Conservation (phyloP, 352 stramenopile genomes). For the Pythium pectinolyticum region DNA sequence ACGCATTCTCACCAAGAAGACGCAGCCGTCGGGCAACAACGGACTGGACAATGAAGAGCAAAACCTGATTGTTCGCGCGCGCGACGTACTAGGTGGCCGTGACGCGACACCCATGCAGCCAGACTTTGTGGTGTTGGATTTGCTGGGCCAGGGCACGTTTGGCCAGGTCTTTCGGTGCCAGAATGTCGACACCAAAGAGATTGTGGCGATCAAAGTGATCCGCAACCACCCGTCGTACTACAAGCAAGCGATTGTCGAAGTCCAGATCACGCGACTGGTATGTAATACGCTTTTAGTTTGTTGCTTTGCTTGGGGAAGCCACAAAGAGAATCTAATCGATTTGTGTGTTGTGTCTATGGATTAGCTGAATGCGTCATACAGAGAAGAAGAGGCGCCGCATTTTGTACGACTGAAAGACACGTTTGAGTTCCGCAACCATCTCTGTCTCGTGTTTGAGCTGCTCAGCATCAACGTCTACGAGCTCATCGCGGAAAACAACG, state of each 20-base stretch:
- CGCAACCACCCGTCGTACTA: conserved; percentile 94
- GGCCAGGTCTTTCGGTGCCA: conserved; percentile 54
- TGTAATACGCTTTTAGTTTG: conserved; percentile 11
- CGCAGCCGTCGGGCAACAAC: conserved; percentile 33
- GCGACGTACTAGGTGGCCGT: conserved; percentile 38
- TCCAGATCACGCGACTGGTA: conserved; percentile 89
- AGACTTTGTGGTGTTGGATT: conserved; percentile 89
- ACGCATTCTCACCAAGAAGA: conserved; percentile 48
- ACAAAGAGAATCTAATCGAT: neutral
- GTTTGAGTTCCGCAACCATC: conserved; percentile 92
- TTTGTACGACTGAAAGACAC: conserved; percentile 85
- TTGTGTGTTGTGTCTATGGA: neutral
- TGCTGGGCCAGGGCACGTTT: conserved; percentile 91
- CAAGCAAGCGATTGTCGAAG: conserved; percentile 92
- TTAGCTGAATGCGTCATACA: conserved; percentile 36
- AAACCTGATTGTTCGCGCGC: conserved; percentile 49
- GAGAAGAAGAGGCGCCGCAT: conserved; percentile 45
- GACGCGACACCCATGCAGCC: conserved; percentile 18
- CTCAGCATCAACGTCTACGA: conserved; percentile 95
- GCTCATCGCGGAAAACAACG: conserved; percentile 90
- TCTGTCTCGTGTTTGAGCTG: conserved; percentile 95
- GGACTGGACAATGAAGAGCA: conserved; percentile 51
- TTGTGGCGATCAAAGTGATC: conserved; percentile 96
- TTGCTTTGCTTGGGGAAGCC: neutral
- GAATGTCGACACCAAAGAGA: conserved; percentile 52